These are phyloP conservation scores for Polychaeton citri DNA, from an alignment of 2,329 filamentous ascomycete genomes.

Conservation along the genomic window DNA sequence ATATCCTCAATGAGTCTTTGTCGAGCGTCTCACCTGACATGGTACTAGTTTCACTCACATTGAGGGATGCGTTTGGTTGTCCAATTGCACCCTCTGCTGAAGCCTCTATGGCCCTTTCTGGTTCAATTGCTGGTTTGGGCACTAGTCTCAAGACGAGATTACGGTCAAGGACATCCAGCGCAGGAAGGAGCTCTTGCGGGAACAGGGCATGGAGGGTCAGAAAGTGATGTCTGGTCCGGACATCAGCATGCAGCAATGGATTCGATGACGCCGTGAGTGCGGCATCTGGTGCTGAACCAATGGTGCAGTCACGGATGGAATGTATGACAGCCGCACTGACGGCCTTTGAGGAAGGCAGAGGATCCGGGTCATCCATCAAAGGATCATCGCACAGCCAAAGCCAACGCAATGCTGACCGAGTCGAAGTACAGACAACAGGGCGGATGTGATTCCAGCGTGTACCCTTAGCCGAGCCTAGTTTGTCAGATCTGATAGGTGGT, in stretches of 20 bases:
- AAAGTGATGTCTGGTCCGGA: constrained; percentile 35
- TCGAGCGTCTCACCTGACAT: too few species aligned
- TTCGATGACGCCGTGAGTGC: too few species aligned
- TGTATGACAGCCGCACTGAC: neutral
- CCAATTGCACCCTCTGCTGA: neutral
- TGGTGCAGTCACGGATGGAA: too few species aligned
- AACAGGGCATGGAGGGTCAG: constrained; percentile 76
- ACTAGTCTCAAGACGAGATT: constrained; percentile 48
- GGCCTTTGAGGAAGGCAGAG: too few species aligned
- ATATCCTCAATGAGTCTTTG: constrained; percentile 3
- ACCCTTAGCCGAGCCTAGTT: too few species aligned
- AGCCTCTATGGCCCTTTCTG: neutral
- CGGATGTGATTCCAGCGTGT: too few species aligned
- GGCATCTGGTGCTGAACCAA: too few species aligned
- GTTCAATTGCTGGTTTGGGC: neutral
- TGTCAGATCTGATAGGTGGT: too few species aligned
- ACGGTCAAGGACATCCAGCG: constrained; percentile 77
- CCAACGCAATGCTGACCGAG: too few species aligned
- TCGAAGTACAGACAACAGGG: too few species aligned
- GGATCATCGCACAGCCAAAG: too few species aligned
- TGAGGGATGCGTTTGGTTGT: neutral
- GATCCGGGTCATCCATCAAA: too few species aligned
- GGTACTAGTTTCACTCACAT: neutral
- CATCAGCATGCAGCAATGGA: constrained; percentile 23
- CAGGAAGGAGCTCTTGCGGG: constrained; percentile 65